phyloP scores from a whole-genome alignment of 352 stramenopile genomes.

The Porosira glacialis region DNA sequence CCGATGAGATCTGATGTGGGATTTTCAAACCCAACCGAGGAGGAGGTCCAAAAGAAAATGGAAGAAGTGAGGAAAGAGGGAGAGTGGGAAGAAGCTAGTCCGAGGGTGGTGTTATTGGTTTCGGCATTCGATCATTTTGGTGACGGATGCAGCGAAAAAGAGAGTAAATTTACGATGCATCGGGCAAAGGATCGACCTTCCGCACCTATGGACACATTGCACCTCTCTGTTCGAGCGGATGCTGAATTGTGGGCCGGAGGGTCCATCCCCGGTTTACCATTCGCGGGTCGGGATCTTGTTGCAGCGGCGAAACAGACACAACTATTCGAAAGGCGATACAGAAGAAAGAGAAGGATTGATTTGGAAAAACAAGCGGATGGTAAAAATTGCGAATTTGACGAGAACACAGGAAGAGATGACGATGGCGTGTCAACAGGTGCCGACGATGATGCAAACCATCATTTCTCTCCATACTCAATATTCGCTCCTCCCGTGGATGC shows the following conservation, averaged over 20 bases:
- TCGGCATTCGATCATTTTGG: constrained; percentile 31
- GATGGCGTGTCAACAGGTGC: too few species aligned
- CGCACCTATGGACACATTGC: too few species aligned
- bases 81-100: constrained; percentile 76
- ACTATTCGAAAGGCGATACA: neutral
- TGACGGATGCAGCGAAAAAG: neutral
- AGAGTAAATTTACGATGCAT: constrained; percentile 7
- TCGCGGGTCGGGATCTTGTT: constrained; percentile 61
- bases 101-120: constrained; percentile 64
- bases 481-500: constrained; percentile 74
- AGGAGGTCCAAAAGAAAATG: constrained; percentile 71
- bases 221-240: too few species aligned
- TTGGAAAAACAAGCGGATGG: neutral
- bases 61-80: constrained; percentile 69
- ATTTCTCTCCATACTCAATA: constrained; percentile 44
- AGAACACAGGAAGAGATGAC: constrained; percentile 36
- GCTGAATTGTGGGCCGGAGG: too few species aligned
- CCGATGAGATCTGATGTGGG: constrained; percentile 74
- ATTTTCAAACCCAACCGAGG: constrained; percentile 61
- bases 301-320: constrained; percentile 10
- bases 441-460: too few species aligned
- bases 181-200: too few species aligned
- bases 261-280: constrained; percentile 54
- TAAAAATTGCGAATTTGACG: neutral
- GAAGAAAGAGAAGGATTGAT: neutral